Base-by-base conservation (phyloP, 192 early-diverging fungal genomes). In the Coemansia sp. region DNA sequence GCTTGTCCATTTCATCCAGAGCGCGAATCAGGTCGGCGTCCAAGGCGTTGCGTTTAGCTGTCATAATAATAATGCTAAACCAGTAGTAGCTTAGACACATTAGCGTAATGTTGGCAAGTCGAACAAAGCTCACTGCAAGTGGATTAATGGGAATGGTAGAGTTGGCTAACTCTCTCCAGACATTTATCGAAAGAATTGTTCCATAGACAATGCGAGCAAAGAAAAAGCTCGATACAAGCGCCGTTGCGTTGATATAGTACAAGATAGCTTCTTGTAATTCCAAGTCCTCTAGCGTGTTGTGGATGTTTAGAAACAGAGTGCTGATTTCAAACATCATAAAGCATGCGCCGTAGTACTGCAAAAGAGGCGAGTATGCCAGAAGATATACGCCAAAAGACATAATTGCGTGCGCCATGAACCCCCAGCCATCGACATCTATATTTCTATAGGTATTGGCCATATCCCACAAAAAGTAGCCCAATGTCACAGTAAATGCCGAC, bases 391-490 rank as follows among this genome's bases (percentile, higher is more conserved):
- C 74, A 62, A 94, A 90, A 37, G 91, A 91, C 44, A 86, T 82
- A 16, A 92, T 23, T 8, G 93, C 96, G 67, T 98, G 96, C 16
- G 90, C 70, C 62, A 93, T 91, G 72, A 94, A 94, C 5, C 90
- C 92, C 39, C 89, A 62, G 17, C 92, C 94, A 73, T 88, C 86
- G 46, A 91, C 72, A 50, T 88, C 86, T n/a, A 92, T 62, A 63
- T 94, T 82, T 37, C 79, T 76, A 42, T 94, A 75, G 6, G 86
- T 90, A 35, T 90, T 78, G 57, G 93, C 39, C 0, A 89, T 88
- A 76, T 98, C 96, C 96, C 96, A 98, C 38, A 95, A 70, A 78
- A 98, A 98, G 75, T 95, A 93, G 81, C 95, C 94, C 60, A 90
- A 87, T 28, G 91, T 85, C 17, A 97, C 75, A 11, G 94, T 86